A percentile compares a stretch with the other conserved stretches of the same genome.
Evolutionary conservation across 1,284 basidiomycete species (phyloP).

Genomic region (Apiotrichum brassicae): DNA sequence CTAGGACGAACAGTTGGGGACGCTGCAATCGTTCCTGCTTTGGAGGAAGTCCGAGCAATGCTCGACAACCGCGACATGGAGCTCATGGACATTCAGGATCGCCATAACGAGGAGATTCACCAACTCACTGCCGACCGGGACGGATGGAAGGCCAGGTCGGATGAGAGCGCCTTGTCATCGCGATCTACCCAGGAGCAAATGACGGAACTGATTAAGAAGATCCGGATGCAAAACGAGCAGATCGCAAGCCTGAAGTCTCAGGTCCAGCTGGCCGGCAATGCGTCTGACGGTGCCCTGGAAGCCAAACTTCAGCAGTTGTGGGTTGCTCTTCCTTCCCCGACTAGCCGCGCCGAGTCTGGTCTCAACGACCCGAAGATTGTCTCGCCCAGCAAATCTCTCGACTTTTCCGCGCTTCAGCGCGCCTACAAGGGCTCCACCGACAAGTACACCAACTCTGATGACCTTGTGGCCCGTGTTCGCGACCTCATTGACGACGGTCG

Average conservation of each 20-base stretch:
- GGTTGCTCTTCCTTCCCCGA: conserved; percentile 69
- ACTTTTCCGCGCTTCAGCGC: conserved; percentile 43
- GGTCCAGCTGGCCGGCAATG: conserved; percentile 16
- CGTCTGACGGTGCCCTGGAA: conserved; percentile 14
- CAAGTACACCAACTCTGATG: conserved; percentile 52
- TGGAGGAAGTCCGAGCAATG: conserved; percentile 39
- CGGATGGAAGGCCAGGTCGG: conserved; percentile 53
- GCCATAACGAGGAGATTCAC: conserved; percentile 33
- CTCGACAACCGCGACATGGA: conserved; percentile 52
- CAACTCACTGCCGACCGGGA: conserved; percentile 54
- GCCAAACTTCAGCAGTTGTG: conserved; percentile 63
- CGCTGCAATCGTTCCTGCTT: conserved; percentile 8
- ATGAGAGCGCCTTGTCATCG: conserved; percentile 47
- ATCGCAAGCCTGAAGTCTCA: conserved; percentile 4
- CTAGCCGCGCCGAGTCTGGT: conserved; percentile 60
- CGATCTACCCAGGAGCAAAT: conserved; percentile 8
- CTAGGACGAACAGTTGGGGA: conserved; percentile 2
- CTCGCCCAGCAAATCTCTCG: conserved; percentile 42
- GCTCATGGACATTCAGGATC: conserved; percentile 49
- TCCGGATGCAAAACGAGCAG: conserved; percentile 31
- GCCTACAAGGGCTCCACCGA: conserved; percentile 27
- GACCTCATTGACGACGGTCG: conserved; percentile 73
- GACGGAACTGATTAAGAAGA: conserved; percentile 12
- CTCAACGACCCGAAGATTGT: conserved; percentile 55
- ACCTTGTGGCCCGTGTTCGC: conserved; percentile 66